Evolutionary conservation across 176 grass and related monocot genomes (phyloP), one percentile per base, ranked within the genome.

Genomic region (Oryza longistaminata): DNA sequence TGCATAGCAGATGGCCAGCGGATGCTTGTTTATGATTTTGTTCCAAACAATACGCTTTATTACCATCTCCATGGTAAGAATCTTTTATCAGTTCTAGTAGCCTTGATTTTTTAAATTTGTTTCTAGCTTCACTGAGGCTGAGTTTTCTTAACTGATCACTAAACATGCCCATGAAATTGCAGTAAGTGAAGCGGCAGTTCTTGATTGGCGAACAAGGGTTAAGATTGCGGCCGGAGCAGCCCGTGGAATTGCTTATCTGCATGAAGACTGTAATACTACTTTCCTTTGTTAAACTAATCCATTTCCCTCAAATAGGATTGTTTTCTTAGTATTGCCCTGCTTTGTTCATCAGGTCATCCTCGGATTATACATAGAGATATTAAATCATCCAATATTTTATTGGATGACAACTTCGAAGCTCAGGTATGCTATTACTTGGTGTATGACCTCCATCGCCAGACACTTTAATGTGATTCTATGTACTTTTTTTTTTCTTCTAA

Each of bases 341-440:
- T 81, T 33, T 80, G n/a, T 91, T 82, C 43, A 72, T 68, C 82
- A 99, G 97, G 97, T 88, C 88, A 99, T 92, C 97, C 97, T 50
- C 83, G 97, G 68, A 99, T 99, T 86, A 99, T 99, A 49, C 97
- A 99, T 31, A 90, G 97, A 84, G 97, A 99, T 88, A 99, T 99
- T 91, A 99, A 99, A 74, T 99, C 97, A 46, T 99, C 97, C 69
- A 99, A 99, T 88, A 99, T 99, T 96, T 88, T 99, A 26, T 82
- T 99, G 86, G 92, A 99, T 83, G 89, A 94, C 87, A 94, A 94
- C 81, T 99, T 92, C 1, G 97, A 99, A 89, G 93, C 97, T 90
- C 90, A 96, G 97, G 97, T 96, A 89, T 71, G 76, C 55, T 82
- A 22, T 55, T 45, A 69, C n/a, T 76, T 73, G 16, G 16, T 77